phyloP scores from a whole-genome alignment of 2,329 filamentous ascomycete genomes.

The Byssoonygena ceratinophila region DNA sequence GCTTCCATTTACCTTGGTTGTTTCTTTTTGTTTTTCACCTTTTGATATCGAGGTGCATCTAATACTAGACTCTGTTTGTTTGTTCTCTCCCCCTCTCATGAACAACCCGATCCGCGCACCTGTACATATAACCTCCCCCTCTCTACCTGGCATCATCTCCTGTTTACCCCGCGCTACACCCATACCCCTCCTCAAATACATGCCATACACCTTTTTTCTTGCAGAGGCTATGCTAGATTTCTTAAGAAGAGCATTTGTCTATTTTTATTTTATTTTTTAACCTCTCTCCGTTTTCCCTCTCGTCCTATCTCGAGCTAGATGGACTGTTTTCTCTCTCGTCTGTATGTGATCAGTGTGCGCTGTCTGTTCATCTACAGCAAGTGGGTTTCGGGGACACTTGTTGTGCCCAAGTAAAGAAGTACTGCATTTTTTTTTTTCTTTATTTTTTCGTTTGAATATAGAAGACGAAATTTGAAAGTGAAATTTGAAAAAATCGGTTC shows the following conservation, averaged over 20 bases:
- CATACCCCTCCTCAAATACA: neutral
- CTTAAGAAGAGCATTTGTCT: neutral
- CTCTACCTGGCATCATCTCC: neutral
- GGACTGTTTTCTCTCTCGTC: neutral
- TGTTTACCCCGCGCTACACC: neutral
- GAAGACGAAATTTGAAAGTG: neutral
- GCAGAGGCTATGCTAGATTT: neutral
- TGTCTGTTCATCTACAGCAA: neutral
- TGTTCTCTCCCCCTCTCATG: neutral
- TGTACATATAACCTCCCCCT: constrained; percentile 6
- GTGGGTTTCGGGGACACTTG: neutral
- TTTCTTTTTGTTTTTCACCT: neutral
- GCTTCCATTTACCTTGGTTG: too few relatives aligned
- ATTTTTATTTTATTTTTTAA: neutral
- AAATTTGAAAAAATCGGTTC: neutral
- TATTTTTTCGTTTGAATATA: neutral
- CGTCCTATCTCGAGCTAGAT: neutral
- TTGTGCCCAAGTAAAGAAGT: neutral
- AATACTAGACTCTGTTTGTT: neutral
- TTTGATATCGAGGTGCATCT: neutral
- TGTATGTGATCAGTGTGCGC: neutral
- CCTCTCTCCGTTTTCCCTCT: neutral
- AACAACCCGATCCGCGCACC: neutral
- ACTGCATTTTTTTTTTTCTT: too few relatives aligned
- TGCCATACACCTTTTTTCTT: neutral